These are phyloP conservation scores for Phytophthora constricta DNA, from an alignment of 352 stramenopile genomes.

Conservation along the genomic window DNA sequence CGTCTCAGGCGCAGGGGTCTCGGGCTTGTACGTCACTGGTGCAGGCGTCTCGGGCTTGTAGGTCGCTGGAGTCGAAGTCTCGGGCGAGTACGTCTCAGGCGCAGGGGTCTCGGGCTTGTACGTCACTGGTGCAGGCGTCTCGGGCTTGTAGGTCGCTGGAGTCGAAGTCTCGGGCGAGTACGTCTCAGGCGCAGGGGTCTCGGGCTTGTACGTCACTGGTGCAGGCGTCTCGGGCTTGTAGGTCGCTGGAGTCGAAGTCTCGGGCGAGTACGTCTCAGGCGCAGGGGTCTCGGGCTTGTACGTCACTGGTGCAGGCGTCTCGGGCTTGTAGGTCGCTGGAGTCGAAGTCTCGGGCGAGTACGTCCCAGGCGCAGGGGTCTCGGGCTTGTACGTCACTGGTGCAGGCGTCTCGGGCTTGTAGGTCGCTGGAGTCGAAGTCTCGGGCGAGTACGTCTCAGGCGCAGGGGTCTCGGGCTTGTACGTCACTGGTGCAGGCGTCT, in stretches of 20 bases:
- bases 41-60: background rate
- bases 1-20: constrained; percentile 3
- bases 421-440: no score
- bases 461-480: background rate
- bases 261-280: background rate
- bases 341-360: background rate
- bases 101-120: constrained; percentile 6
- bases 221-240: no score
- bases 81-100: no score
- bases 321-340: background rate
- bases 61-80: no score
- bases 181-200: background rate
- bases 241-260: background rate
- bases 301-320: background rate
- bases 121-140: background rate
- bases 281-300: no score
- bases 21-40: constrained; percentile 3
- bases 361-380: no score
- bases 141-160: background rate
- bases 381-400: background rate
- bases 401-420: background rate
- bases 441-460: background rate
- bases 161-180: background rate
- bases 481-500: no score
- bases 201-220: background rate